Conservation (phyloP, 2,329 filamentous ascomycete genomes). For the Colletotrichum falcatum region DNA sequence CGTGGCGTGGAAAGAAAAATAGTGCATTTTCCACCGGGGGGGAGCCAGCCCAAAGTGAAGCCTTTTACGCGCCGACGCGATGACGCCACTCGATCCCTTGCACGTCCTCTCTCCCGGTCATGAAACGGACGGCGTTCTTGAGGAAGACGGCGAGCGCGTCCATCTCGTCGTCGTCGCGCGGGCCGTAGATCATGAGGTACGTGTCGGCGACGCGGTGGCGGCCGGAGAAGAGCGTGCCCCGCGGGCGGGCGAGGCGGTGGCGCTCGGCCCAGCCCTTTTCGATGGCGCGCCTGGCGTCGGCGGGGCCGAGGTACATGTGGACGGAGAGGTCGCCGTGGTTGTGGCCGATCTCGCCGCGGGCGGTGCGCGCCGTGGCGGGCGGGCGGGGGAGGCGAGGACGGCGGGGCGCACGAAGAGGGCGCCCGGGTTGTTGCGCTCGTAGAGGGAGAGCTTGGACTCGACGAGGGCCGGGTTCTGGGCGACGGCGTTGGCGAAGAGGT, state of each 20-base stretch:
- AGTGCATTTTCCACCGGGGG: not conserved
- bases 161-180: constrained; percentile 52
- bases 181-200: constrained; percentile 57
- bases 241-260: constrained; percentile 50
- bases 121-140: constrained; percentile 15
- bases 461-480: constrained; percentile 47
- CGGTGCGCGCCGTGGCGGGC: not conserved
- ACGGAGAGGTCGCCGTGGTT: constrained; percentile 54
- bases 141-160: constrained; percentile 40
- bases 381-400: not conserved
- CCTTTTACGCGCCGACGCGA: not conserved
- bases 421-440: constrained; percentile 49
- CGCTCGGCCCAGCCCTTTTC: constrained; percentile 55
- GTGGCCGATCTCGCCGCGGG: constrained; percentile 52
- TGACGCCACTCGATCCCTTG: constrained; percentile 26
- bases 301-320: constrained; percentile 53
- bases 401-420: constrained; percentile 46
- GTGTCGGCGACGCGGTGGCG: constrained; percentile 43
- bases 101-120: constrained; percentile 32
- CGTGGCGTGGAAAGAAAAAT: no score
- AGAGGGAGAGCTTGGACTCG: constrained; percentile 44
- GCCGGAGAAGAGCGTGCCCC: not conserved
- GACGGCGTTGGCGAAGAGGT: constrained; percentile 40
- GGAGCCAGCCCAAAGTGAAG: not conserved
- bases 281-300: constrained; percentile 52